These are phyloP conservation scores for Fusarium staphyleae DNA, from an alignment of 2,329 filamentous ascomycete species.

Conservation along the genomic window DNA sequence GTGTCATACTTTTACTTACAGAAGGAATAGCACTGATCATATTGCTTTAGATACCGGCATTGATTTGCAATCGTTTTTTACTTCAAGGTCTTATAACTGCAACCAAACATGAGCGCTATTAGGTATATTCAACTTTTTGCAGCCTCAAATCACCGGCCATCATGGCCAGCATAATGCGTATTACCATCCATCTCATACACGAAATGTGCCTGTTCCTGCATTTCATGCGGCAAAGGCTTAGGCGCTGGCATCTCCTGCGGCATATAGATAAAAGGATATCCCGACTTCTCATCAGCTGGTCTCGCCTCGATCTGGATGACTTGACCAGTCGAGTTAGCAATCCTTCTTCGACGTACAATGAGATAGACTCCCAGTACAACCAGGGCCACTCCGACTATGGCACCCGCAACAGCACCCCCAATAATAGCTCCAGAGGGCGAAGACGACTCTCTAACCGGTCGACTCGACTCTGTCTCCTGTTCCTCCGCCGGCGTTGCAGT, in stretches of 20 bases:
- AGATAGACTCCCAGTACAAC: conserved; percentile 10
- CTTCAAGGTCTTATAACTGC: too few relatives aligned
- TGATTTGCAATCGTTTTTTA: too few relatives aligned
- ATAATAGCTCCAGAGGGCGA: conserved; percentile 10
- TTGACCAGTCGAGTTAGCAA: neutral
- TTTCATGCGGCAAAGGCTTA: neutral
- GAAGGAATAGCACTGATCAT: too few relatives aligned
- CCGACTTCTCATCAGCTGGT: neutral
- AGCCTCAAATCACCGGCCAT: too few relatives aligned
- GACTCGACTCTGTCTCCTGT: neutral
- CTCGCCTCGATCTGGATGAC: neutral
- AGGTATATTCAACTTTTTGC: too few relatives aligned
- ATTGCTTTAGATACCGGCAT: too few relatives aligned
- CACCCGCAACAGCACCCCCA: conserved; percentile 13
- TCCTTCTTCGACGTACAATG: neutral
- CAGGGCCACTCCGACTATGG: conserved; percentile 1
- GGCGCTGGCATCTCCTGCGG: conserved; percentile 5
- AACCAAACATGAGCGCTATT: too few relatives aligned
- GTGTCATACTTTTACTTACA: too few relatives aligned
- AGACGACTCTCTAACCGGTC: neutral
- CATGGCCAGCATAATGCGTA: neutral
- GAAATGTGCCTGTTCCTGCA: conserved; percentile 18
- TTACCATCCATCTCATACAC: conserved; percentile 23
- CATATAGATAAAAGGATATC: conserved; percentile 1
- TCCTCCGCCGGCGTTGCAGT: too few relatives aligned